Evolutionary conservation across 768 basidiomycete species (phyloP).

Genomic region (Fomitopsis serialis): DNA sequence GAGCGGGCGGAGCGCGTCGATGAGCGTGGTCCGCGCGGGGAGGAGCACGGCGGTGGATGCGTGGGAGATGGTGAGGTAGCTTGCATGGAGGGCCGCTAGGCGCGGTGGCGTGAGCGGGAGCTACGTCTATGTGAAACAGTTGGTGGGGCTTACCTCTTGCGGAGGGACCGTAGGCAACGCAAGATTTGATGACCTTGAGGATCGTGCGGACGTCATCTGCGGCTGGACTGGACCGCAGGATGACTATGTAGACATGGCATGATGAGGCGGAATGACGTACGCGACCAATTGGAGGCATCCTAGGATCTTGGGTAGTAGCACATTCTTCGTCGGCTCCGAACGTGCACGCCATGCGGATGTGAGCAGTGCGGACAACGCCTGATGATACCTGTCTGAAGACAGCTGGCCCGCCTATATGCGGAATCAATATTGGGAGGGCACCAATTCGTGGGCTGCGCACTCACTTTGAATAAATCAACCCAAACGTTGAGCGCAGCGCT

Average conservation of each 20-base stretch:
- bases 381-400: slow-evolving; percentile 14
- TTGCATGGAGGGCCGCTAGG: slow-evolving; percentile 17
- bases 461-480: slow-evolving; percentile 23
- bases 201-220: slow-evolving; percentile 7
- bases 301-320: slow-evolving; percentile 14
- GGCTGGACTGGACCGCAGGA: slow-evolving; percentile 8
- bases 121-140: neutral
- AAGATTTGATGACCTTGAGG: slow-evolving; percentile 10
- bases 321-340: slow-evolving; percentile 1
- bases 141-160: neutral
- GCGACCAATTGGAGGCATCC: slow-evolving; percentile 3
- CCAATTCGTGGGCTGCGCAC: slow-evolving; percentile 3
- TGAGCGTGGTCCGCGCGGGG: slow-evolving; percentile 17
- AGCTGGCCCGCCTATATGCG: slow-evolving; percentile 10
- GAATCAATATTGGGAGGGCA: neutral
- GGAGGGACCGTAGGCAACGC: neutral
- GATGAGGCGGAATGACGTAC: slow-evolving; percentile 10
- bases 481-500: slow-evolving; percentile 38
- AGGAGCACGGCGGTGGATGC: slow-evolving; percentile 4
- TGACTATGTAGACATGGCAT: neutral
- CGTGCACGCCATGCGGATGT: slow-evolving; percentile 11
- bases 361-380: slow-evolving; percentile 6
- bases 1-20: slow-evolving; percentile 39
- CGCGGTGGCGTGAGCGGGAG: neutral
- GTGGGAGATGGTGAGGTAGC: slow-evolving; percentile 12